phyloP scores from a whole-genome alignment of 805 yeast genomes.

The Torulaspora microellipsoides region DNA sequence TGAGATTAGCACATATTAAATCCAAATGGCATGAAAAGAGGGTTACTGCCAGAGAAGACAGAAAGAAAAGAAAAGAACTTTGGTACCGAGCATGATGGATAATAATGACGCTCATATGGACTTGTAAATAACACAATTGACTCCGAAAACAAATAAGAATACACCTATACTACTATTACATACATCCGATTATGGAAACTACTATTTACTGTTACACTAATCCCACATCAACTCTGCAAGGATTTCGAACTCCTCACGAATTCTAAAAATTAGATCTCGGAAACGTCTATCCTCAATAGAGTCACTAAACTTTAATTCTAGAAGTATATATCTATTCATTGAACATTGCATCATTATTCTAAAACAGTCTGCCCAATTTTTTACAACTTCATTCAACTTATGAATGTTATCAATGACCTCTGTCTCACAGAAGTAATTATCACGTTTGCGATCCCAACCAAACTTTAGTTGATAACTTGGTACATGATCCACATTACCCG shows the following conservation, averaged over 20 bases:
- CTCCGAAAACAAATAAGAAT: neutral
- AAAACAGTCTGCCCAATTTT: constrained; percentile 14
- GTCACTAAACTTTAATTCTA: constrained; percentile 20
- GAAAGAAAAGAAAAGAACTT: constrained; percentile 51
- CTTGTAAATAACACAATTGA: constrained; percentile 12
- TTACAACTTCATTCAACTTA: constrained; percentile 16
- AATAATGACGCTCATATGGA: constrained; percentile 11
- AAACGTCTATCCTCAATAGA: constrained; percentile 17
- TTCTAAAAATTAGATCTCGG: constrained; percentile 26
- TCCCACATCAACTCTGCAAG: constrained; percentile 26
- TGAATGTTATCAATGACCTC: constrained; percentile 17
- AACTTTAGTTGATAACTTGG: constrained; percentile 21
- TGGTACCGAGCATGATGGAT: constrained; percentile 51
- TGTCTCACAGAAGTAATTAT: constrained; percentile 20
- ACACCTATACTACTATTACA: constrained; percentile 8
- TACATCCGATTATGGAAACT: neutral
- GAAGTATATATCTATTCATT: constrained; percentile 15
- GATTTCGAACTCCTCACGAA: constrained; percentile 29
- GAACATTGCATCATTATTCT: constrained; percentile 21
- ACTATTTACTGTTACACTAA: constrained; percentile 4
- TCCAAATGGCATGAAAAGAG: constrained; percentile 47
- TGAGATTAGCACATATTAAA: constrained; percentile 44
- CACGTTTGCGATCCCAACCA: constrained; percentile 11
- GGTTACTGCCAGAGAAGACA: constrained; percentile 48
- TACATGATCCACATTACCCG: constrained; percentile 8